Conservation (phyloP, 495 filamentous ascomycete genomes). For the Podospora bellae-mahoneyi region DNA sequence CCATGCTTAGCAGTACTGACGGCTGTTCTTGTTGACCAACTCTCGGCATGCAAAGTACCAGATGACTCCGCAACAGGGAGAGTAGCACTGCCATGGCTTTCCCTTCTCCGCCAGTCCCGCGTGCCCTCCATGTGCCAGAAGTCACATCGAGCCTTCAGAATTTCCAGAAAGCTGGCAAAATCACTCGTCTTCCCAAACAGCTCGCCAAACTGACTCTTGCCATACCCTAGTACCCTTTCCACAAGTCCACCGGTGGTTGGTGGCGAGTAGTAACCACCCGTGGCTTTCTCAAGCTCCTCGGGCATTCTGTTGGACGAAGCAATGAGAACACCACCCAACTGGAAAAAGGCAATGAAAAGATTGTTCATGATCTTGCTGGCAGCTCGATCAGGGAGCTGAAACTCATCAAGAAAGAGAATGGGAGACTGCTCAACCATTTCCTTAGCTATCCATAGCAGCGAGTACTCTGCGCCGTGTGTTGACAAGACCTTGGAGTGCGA, state of each 20-base stretch:
- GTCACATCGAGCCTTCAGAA: slow-evolving; percentile 64
- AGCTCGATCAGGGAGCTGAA: slow-evolving; percentile 67
- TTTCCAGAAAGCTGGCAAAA: slow-evolving; percentile 63
- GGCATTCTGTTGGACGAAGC: slow-evolving; percentile 73
- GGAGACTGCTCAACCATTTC: slow-evolving; percentile 64
- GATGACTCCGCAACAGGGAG: slow-evolving; percentile 8
- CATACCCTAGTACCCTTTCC: slow-evolving; percentile 40
- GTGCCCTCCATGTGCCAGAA: slow-evolving; percentile 68
- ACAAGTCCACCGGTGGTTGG: slow-evolving; percentile 50
- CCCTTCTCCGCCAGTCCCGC: slow-evolving; percentile 61
- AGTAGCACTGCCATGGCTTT: slow-evolving; percentile 25
- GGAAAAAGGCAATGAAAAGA: slow-evolving; percentile 68
- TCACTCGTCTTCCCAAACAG: slow-evolving; percentile 56
- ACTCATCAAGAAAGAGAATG: slow-evolving; percentile 71
- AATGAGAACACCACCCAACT: slow-evolving; percentile 67
- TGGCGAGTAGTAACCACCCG: slow-evolving; percentile 54
- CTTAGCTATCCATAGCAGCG: slow-evolving; percentile 62
- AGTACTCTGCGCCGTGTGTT: slow-evolving; percentile 51
- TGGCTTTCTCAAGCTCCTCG: slow-evolving; percentile 66
- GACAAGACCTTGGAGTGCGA: slow-evolving; percentile 24
- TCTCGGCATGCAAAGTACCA: slow-evolving; percentile 5
- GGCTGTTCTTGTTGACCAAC: not conserved
- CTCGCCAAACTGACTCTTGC: slow-evolving; percentile 30
- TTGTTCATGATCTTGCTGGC: slow-evolving; percentile 67
- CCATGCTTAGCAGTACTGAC: not conserved